Evolutionary conservation across 306 rosid genomes (phyloP).

Genomic region (Coriaria nepalensis): DNA sequence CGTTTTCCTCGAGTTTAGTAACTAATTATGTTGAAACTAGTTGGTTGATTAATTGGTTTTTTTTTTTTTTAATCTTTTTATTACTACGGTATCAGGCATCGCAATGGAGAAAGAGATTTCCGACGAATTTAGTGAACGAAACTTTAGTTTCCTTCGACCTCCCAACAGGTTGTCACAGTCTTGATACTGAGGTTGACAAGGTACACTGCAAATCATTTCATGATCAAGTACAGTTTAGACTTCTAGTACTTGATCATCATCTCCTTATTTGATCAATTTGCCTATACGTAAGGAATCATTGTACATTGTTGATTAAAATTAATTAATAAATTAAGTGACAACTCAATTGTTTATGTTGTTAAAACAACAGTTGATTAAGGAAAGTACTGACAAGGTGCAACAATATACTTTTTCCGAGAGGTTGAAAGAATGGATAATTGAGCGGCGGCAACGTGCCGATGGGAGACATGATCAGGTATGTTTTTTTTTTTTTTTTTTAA

Average conservation of each 20-base stretch:
- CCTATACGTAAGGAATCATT: too few relatives aligned
- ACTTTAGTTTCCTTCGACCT: neutral
- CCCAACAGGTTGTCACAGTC: neutral
- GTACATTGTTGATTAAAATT: too few relatives aligned
- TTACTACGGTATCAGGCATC: neutral
- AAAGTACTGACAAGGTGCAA: neutral
- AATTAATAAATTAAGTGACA: too few relatives aligned
- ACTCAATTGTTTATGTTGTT: too few relatives aligned
- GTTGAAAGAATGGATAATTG: neutral
- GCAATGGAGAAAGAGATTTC: neutral
- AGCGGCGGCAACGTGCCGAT: neutral
- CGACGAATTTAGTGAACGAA: neutral
- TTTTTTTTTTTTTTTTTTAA: neutral
- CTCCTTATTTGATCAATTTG: too few relatives aligned
- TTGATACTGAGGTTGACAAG: neutral
- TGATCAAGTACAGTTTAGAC: too few relatives aligned
- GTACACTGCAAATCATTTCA: neutral
- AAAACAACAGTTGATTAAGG: too few relatives aligned
- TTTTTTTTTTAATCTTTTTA: neutral
- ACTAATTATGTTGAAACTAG: neutral
- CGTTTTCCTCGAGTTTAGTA: neutral
- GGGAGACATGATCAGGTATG: neutral
- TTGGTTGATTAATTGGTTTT: neutral
- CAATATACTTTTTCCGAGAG: slow-evolving; percentile 2
- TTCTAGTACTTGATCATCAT: too few relatives aligned